phyloP scores from a whole-genome alignment of 306 rosid species.

The Lotus japonicus region DNA sequence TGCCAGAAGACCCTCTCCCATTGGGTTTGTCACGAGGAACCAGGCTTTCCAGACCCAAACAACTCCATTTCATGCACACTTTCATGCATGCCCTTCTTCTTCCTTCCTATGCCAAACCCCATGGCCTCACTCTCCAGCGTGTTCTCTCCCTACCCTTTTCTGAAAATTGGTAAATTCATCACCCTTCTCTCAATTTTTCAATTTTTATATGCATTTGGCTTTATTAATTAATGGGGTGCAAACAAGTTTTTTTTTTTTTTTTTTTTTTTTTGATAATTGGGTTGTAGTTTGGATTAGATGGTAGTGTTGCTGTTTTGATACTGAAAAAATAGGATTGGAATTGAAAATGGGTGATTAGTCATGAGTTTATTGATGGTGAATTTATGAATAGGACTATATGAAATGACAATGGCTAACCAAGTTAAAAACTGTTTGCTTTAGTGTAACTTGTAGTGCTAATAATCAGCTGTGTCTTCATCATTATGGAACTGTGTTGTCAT shows the following conservation, averaged over 20 bases:
- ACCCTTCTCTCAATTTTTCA: neutral
- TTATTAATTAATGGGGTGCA: neutral
- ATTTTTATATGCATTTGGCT: neutral
- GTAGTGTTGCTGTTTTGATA: neutral
- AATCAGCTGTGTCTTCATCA: neutral
- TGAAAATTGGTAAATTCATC: constrained; percentile 41
- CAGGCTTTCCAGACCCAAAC: constrained; percentile 65
- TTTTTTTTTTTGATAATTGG: neutral
- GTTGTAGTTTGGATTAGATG: neutral
- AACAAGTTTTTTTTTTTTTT: no score
- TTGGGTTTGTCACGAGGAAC: constrained; percentile 67
- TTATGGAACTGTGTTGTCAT: no score
- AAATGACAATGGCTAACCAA: neutral
- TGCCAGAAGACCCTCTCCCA: constrained; percentile 60
- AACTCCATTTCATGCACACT: constrained; percentile 75
- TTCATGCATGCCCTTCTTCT: constrained; percentile 62
- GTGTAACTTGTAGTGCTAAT: neutral
- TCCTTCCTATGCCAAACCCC: constrained; percentile 47
- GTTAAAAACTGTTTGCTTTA: constrained; percentile 1
- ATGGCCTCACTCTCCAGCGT: constrained; percentile 61
- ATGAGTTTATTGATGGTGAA: constrained; percentile 1
- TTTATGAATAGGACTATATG: neutral
- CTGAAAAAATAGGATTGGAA: neutral
- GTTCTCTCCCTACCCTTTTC: constrained; percentile 55
- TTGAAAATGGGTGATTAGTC: neutral